Conservation (phyloP, 257 asterid genomes). For the Jacaranda copaia region DNA sequence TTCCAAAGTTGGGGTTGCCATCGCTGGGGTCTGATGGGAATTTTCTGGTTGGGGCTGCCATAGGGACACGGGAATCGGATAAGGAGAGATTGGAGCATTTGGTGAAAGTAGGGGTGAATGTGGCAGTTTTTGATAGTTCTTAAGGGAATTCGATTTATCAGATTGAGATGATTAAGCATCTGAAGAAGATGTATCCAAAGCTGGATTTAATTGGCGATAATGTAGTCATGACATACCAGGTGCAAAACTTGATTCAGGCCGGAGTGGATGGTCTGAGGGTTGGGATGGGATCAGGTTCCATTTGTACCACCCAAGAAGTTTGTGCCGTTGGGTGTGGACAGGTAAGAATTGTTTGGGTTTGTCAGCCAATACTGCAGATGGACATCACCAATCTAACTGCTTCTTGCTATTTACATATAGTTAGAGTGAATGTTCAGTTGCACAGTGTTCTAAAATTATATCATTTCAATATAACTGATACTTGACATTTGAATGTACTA, state of each 20-base stretch:
- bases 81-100: conserved; percentile 83
- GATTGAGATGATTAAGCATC: conserved; percentile 82
- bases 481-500: background rate
- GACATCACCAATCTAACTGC: background rate
- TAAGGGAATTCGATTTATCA: conserved; percentile 90
- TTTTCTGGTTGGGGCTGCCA: conserved; percentile 84
- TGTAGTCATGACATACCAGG: conserved; percentile 80
- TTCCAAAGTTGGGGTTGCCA: conserved; percentile 80
- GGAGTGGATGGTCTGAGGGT: conserved; percentile 93
- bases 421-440: background rate
- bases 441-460: background rate
- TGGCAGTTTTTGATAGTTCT: conserved; percentile 82
- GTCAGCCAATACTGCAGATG: background rate
- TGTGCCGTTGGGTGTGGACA: conserved; percentile 97
- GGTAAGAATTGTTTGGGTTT: conserved; percentile 46
- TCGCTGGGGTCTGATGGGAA: conserved; percentile 67
- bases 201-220: conserved; percentile 89
- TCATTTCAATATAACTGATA: background rate
- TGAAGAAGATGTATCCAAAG: conserved; percentile 67
- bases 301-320: conserved; percentile 94
- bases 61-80: conserved; percentile 88
- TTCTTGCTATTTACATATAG: background rate
- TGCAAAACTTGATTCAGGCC: conserved; percentile 83
- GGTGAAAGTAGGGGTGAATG: conserved; percentile 83
- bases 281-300: conserved; percentile 97